Evolutionary conservation across 352 stramenopile species (phyloP), one percentile per base, ranked within the genome.

Genomic region (Globisporangium emineosum): DNA sequence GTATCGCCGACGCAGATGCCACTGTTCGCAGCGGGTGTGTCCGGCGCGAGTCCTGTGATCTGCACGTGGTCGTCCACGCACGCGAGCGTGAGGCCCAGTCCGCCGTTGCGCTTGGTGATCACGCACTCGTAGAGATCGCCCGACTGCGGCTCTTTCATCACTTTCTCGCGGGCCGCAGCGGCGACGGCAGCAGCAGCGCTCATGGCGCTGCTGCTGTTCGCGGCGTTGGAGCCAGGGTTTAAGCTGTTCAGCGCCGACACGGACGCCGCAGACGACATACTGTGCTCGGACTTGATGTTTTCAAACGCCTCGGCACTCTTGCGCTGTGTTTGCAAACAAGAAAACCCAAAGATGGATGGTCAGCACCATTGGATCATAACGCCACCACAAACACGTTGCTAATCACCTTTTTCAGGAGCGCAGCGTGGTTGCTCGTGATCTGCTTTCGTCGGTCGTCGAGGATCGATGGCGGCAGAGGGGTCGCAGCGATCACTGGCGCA

Each of bases 41-140:
- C 83, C 0, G 81, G 81, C 2, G 81, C 80, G 9, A 93, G 66
- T 9, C 81, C 83, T 52, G 81, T 93, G 72, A 93, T 93, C 70
- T 93, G 83, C 27, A 93, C 83, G 73, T 93, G 83, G 70, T 91
- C 81, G 68, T 93, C 83, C 51, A 93, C 83, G 59, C 83, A 93
- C 19, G 83, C 83, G 8, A 93, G 76, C 49, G 83, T 92, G 45
- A 92, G 68, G 33, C 83, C 83, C 19, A 92, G 72, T 10, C 83
- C 81, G 30, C 83, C 83, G 62, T 92, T 92, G 9, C 81, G 72
- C 60, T 92, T 92, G 47, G 81, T 92, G 71, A 92, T 92, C 42
- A 92, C 81, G 54, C 83, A 92, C 71, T 92, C 83, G 77, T 92
- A 92, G n/a, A 92, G 55, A 60, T 92, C 83, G 3, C 83, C 83